These are phyloP conservation scores for Cicer arietinum DNA, from an alignment of 306 rosid species.

Conservation along the genomic window DNA sequence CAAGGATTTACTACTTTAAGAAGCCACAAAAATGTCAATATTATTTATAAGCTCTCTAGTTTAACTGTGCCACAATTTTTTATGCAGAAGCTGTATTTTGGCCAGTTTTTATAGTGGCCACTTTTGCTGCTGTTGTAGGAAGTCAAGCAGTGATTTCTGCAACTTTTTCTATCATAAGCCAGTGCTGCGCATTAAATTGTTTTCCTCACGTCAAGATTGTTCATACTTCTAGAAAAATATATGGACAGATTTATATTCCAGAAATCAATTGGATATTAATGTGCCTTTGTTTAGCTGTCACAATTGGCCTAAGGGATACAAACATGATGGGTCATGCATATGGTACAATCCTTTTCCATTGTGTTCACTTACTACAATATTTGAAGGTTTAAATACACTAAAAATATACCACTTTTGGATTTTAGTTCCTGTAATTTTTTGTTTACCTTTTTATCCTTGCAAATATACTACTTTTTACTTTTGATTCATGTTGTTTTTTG, in stretches of 20 bases:
- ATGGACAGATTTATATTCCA: conserved; percentile 52
- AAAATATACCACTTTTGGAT: too few species aligned
- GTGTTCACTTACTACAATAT: too few species aligned
- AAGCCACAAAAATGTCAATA: not conserved
- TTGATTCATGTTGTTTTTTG: too few species aligned
- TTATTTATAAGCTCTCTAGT: conserved; percentile 12
- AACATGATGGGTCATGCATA: conserved; percentile 54
- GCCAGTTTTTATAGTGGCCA: conserved; percentile 53
- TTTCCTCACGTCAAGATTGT: conserved; percentile 51
- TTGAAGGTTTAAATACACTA: too few species aligned
- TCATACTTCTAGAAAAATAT: conserved; percentile 48
- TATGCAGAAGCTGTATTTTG: conserved; percentile 52
- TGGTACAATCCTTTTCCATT: conserved; percentile 38
- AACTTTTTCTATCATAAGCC: conserved; percentile 51
- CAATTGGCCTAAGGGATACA: conserved; percentile 50
- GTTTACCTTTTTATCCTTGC: too few species aligned
- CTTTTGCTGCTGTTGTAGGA: conserved; percentile 48
- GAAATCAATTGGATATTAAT: conserved; percentile 52
- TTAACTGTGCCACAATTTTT: conserved; percentile 26
- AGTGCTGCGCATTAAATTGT: conserved; percentile 46
- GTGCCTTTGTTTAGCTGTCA: conserved; percentile 52
- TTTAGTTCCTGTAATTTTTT: too few species aligned
- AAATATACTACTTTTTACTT: too few species aligned
- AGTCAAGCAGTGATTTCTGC: conserved; percentile 55
- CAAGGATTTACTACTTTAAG: conserved; percentile 30